These are phyloP conservation scores for Globisporangium radiosum DNA, from an alignment of 352 stramenopile species.

Conservation along the genomic window DNA sequence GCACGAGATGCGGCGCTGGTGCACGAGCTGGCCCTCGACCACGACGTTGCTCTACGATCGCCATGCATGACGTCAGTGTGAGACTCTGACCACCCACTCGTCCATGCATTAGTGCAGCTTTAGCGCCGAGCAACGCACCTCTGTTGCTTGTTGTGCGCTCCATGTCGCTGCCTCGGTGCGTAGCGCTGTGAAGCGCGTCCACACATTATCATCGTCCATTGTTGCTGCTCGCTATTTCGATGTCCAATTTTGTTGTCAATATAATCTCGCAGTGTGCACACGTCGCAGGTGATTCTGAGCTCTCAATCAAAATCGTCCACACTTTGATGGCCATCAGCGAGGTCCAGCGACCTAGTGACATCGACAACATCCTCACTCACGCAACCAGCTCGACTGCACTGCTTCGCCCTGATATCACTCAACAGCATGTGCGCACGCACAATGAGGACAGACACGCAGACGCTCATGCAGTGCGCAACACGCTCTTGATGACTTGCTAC, in stretches of 20 bases:
- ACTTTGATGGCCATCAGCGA: neutral
- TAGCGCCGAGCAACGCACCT: constrained; percentile 7
- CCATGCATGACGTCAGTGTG: neutral
- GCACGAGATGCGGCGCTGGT: constrained; percentile 66
- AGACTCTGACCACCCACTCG: too few relatives aligned
- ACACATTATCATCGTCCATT: constrained; percentile 6
- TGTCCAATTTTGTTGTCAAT: constrained; percentile 4
- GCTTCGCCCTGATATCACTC: too few relatives aligned
- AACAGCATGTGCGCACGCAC: too few relatives aligned
- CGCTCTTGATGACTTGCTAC: too few relatives aligned
- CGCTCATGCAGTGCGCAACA: too few relatives aligned
- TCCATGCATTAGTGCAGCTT: too few relatives aligned
- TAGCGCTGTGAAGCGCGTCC: constrained; percentile 46
- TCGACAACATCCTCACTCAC: too few relatives aligned
- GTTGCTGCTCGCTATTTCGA: neutral
- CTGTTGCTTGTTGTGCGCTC: constrained; percentile 14
- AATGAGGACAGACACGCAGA: too few relatives aligned
- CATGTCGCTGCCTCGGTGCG: constrained; percentile 24
- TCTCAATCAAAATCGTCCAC: neutral
- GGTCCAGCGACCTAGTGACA: too few relatives aligned
- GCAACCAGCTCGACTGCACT: too few relatives aligned
- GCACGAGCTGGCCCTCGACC: constrained; percentile 71
- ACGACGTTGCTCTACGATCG: constrained; percentile 23
- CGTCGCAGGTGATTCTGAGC: constrained; percentile 5
- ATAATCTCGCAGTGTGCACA: constrained; percentile 4